Evolutionary conservation across 345 rosid genomes (phyloP).

Genomic region (Populus deltoides): DNA sequence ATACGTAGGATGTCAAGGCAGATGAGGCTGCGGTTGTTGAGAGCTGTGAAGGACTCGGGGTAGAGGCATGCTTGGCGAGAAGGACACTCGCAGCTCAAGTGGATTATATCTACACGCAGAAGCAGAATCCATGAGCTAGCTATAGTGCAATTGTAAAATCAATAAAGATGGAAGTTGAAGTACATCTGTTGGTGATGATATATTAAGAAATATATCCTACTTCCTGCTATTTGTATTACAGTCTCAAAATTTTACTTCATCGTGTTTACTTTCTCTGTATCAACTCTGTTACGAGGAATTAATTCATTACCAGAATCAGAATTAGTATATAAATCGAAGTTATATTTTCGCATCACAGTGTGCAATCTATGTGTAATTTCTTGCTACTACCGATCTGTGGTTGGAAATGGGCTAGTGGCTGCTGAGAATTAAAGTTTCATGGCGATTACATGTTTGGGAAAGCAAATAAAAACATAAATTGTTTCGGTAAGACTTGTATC

Average conservation of each 20-base stretch:
- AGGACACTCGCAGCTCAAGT: slow-evolving; percentile 12
- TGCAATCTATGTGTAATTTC: background rate
- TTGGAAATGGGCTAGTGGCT: background rate
- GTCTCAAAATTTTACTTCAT: background rate
- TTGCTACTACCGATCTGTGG: background rate
- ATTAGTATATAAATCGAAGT: background rate
- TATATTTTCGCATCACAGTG: background rate
- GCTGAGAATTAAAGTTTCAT: background rate
- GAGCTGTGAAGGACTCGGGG: background rate
- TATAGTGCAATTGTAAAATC: background rate
- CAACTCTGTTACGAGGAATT: background rate
- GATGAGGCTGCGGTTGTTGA: background rate
- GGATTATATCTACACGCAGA: slow-evolving; percentile 25
- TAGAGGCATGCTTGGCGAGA: slow-evolving; percentile 14
- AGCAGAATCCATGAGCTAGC: background rate
- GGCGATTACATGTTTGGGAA: background rate
- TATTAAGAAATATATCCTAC: background rate
- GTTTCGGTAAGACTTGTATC: no score
- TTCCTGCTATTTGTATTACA: background rate
- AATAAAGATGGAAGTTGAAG: background rate
- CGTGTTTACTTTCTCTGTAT: background rate
- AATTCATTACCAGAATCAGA: background rate
- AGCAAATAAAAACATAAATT: background rate
- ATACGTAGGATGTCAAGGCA: slow-evolving; percentile 17
- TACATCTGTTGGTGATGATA: background rate